phyloP scores from a whole-genome alignment of 2,329 filamentous ascomycete species.

The Verticillium albo-atrum region DNA sequence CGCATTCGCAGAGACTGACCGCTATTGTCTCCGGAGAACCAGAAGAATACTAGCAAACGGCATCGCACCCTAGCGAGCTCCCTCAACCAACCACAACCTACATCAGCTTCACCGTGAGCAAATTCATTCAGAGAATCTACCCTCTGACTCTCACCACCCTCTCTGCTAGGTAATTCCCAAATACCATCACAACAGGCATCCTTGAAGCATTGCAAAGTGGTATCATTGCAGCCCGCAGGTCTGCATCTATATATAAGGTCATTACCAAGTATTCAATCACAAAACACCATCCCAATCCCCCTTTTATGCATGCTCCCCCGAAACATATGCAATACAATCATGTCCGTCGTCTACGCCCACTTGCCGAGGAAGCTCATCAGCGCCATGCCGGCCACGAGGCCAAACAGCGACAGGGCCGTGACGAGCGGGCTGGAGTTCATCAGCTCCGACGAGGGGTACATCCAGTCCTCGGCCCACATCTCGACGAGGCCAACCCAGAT shows the following conservation, averaged over 20 bases:
- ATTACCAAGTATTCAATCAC: not conserved
- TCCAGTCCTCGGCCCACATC: slow-evolving; percentile 76
- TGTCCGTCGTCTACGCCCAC: slow-evolving; percentile 48
- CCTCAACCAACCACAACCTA: no score
- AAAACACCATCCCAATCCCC: not conserved
- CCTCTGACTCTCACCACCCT: no score
- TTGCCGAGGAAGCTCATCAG: slow-evolving; percentile 72
- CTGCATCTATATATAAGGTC: not conserved
- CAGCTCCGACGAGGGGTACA: slow-evolving; percentile 47
- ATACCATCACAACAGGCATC: not conserved
- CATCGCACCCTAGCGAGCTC: no score
- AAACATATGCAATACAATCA: not conserved
- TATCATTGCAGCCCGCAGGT: not conserved
- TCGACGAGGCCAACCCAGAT: slow-evolving; percentile 78
- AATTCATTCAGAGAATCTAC: no score
- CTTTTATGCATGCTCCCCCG: not conserved
- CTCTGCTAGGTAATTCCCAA: no score
- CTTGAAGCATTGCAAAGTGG: not conserved
- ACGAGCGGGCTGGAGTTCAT: slow-evolving; percentile 42
- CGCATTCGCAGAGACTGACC: no score
- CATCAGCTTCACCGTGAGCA: no score
- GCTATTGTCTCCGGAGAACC: no score
- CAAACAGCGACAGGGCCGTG: slow-evolving; percentile 44
- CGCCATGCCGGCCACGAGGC: slow-evolving; percentile 57
- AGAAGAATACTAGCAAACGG: no score